Evolutionary conservation across 73 alveolate genomes (phyloP).

Genomic region (Tetrahymena malaccensis): DNA sequence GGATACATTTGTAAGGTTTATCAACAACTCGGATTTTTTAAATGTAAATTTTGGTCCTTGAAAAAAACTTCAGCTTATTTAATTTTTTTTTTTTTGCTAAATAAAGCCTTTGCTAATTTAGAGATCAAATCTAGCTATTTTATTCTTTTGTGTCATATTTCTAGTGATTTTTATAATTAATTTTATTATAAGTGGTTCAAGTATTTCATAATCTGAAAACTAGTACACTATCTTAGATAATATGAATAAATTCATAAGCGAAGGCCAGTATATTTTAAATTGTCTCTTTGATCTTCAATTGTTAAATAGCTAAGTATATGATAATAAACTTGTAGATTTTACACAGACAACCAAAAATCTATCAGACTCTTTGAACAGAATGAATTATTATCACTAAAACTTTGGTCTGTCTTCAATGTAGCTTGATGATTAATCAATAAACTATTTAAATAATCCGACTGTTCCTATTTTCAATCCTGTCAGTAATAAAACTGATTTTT

Average conservation of each 20-base stretch:
- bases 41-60: neutral
- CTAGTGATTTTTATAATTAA: neutral
- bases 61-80: neutral
- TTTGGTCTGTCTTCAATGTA: neutral
- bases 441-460: neutral
- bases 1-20: neutral
- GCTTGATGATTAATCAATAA: neutral
- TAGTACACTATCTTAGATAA: neutral
- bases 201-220: neutral
- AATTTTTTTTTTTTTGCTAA: neutral
- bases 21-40: neutral
- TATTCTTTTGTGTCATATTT: neutral
- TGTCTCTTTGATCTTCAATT: neutral
- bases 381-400: neutral
- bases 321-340: neutral
- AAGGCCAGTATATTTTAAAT: neutral
- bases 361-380: neutral
- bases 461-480: neutral
- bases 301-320: neutral
- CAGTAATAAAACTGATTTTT: neutral
- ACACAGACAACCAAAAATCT: neutral
- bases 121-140: neutral
- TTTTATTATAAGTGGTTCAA: neutral
- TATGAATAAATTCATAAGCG: neutral
- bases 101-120: neutral